Conservation (phyloP, 192 early-diverging fungal species). For the Lobosporangium transversale region DNA sequence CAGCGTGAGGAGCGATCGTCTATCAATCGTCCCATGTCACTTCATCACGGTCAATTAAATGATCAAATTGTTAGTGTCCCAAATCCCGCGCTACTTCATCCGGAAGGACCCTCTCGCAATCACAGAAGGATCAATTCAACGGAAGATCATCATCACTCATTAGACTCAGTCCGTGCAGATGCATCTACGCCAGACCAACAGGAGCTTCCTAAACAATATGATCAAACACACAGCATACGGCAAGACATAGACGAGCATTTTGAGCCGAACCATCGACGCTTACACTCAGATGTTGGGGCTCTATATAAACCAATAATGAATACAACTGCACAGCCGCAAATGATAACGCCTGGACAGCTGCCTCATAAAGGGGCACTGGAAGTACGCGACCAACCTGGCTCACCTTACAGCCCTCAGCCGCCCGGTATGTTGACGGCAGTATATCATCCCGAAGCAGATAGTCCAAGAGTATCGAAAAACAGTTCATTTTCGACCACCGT, state of each 20-base stretch:
- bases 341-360: background rate
- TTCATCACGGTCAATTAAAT: background rate
- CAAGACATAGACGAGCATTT: slow-evolving; percentile 25
- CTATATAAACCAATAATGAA: slow-evolving; percentile 13
- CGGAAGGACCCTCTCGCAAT: background rate
- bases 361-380: background rate
- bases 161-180: background rate
- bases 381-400: background rate
- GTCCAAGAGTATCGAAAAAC: slow-evolving; percentile 6
- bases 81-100: background rate
- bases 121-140: slow-evolving; percentile 44
- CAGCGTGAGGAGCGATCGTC: background rate
- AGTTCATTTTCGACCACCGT: background rate
- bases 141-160: slow-evolving; percentile 15
- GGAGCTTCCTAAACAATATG: slow-evolving; percentile 15
- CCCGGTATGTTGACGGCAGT: background rate
- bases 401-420: no score
- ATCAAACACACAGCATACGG: slow-evolving; percentile 23
- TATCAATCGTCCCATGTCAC: background rate
- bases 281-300: slow-evolving; percentile 32
- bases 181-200: slow-evolving; percentile 3
- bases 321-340: slow-evolving; percentile 13
- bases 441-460: slow-evolving; percentile 1
- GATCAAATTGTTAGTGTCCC: background rate
- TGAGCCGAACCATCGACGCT: slow-evolving; percentile 28